A percentile compares a stretch with the other conserved stretches of the same genome.
These are phyloP conservation scores for Zygotorulaspora chibaensis DNA, from an alignment of 805 yeast genomes.

Conservation along the genomic window DNA sequence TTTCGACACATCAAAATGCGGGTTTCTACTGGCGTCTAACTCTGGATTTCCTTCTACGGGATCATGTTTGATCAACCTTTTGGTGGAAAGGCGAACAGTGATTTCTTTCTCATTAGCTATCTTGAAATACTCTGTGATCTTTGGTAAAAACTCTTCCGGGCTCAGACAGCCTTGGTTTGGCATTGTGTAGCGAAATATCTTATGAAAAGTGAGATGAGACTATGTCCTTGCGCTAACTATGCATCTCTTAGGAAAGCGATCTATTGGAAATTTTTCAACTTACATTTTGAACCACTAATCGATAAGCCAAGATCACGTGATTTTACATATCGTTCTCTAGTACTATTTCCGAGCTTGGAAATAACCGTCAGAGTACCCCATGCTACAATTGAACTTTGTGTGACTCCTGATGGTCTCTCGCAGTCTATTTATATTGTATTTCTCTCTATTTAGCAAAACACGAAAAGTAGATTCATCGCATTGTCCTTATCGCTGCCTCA, in stretches of 20 bases:
- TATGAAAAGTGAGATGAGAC: too few relatives aligned
- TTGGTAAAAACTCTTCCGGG: conserved; percentile 22
- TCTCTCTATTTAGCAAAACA: background rate
- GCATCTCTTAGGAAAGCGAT: background rate
- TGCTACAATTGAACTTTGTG: too few relatives aligned
- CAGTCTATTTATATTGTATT: background rate
- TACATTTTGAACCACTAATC: background rate
- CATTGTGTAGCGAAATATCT: conserved; percentile 1
- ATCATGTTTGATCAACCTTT: conserved; percentile 30
- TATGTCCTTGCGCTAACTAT: too few relatives aligned
- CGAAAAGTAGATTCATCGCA: background rate
- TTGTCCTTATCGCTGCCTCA: background rate
- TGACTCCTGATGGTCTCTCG: too few relatives aligned
- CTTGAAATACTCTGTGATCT: conserved; percentile 23
- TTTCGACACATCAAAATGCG: conserved; percentile 30
- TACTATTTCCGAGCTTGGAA: background rate
- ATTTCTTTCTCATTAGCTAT: conserved; percentile 26
- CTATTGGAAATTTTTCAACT: conserved; percentile 1
- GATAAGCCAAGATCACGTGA: background rate
- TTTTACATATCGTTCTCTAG: too few relatives aligned
- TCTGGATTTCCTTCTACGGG: conserved; percentile 39
- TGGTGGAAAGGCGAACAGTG: conserved; percentile 28
- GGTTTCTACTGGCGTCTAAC: conserved; percentile 46
- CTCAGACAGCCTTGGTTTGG: conserved; percentile 11
- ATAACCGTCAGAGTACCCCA: too few relatives aligned